Base-by-base conservation (phyloP, 2,329 filamentous ascomycete species). In the Dactylellina sp. region DNA sequence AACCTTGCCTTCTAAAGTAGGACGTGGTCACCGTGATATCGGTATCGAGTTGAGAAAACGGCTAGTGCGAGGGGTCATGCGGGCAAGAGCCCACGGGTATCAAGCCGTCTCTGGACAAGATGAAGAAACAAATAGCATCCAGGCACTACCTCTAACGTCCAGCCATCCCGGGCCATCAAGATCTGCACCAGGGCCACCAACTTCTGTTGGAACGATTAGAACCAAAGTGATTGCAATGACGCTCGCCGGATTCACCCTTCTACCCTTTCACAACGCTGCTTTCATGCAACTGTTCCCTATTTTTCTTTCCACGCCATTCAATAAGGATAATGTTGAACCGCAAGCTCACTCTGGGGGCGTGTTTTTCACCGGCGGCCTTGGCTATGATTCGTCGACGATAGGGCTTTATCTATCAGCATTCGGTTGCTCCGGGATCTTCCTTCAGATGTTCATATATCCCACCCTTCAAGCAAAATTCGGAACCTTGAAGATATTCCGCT, bases 381-480 rank as follows among this genome's bases (percentile, higher is more conserved):
- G 90, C 12, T 85, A 95, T 60, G 86, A 87, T 0, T 88, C 91
- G 0, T 84, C 86, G 0, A 86, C 87, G 0, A 89, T 95, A 25
- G 91, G 91, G n/a, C 82, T 91, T 39, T 90, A 91, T 2, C 92
- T 93, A 82, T 89, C 91, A 1, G 89, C 91, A 55, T 85, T 95
- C 14, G 92, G 91, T 7, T 81, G 87, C 50, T 88, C 94, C 42
- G 92, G 92, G 16, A 89, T 95, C 44, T 82, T 84, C 0, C 83
- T 95, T 40, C 90, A 92, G 79, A 85, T 92, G 35, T 84, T 90
- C 52, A 82, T 92, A 7, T 94, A 93, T 79, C 91, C 91, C 0
- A 81, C 82, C 22, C 82, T 92, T 16, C 91, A 91, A 53, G 83
- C 85, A 0, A 85, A 85, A 1, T 85, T 92, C 0, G 91, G 91